phyloP scores from a whole-genome alignment of 805 yeast genomes.

The Zygoascus bituminiphila region DNA sequence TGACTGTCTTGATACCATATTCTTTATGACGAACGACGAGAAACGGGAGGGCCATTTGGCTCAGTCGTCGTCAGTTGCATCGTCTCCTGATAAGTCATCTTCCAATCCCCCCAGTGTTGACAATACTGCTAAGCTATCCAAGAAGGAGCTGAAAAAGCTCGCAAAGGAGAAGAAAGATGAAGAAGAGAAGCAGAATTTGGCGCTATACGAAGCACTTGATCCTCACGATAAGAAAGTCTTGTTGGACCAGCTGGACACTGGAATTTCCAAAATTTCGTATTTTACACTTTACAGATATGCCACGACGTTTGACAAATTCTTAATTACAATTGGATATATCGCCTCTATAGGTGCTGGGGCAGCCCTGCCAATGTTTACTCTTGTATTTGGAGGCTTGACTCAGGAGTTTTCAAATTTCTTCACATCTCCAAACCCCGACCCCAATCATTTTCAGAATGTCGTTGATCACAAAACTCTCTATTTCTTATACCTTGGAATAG shows the following conservation, averaged over 20 bases:
- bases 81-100: neutral
- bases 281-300: conserved; percentile 31
- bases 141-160: neutral
- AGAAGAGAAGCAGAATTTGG: neutral
- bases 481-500: conserved; percentile 35
- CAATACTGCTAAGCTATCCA: neutral
- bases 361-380: conserved; percentile 34
- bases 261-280: conserved; percentile 19
- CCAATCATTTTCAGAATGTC: conserved; percentile 26
- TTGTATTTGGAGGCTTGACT: conserved; percentile 35
- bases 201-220: conserved; percentile 16
- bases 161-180: neutral
- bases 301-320: conserved; percentile 21
- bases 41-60: neutral
- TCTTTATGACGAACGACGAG: neutral
- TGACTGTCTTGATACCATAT: too few species aligned
- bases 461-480: conserved; percentile 32
- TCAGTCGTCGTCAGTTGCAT: neutral
- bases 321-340: conserved; percentile 26
- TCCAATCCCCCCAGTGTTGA: neutral
- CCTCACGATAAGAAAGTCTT: conserved; percentile 28
- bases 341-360: conserved; percentile 33
- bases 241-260: conserved; percentile 26
- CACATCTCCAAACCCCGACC: conserved; percentile 18
- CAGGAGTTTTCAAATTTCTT: conserved; percentile 30